Percentiles rank a stretch among this genome's conserved stretches.
Evolutionary conservation across 345 rosid species (phyloP).

Genomic region (Aquilaria sinensis): DNA sequence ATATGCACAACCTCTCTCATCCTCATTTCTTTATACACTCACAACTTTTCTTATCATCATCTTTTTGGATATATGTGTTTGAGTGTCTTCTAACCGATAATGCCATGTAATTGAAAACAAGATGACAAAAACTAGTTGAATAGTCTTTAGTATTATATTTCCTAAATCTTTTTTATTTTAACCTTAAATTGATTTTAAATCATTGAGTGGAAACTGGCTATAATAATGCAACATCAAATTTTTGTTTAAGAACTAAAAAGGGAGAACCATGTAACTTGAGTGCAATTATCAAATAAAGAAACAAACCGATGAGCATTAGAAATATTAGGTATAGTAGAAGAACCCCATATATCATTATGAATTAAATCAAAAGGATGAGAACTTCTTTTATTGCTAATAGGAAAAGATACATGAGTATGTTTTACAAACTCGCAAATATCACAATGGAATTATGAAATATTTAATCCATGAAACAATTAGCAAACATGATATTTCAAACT

Average conservation of each 20-base stretch:
- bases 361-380: neutral
- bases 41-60: no score
- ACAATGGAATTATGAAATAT: neutral
- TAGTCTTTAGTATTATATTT: neutral
- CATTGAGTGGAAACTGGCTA: neutral
- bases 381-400: constrained; percentile 7
- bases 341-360: neutral
- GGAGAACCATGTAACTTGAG: no score
- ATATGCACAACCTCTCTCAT: no score
- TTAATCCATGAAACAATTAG: neutral
- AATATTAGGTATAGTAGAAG: neutral
- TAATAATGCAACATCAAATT: neutral
- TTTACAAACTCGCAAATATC: constrained; percentile 8
- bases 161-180: neutral
- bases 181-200: neutral
- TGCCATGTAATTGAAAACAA: neutral
- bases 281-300: neutral
- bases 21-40: no score
- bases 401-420: neutral
- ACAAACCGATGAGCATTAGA: neutral
- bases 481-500: neutral
- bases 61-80: no score
- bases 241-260: neutral
- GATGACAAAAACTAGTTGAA: neutral
- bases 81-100: neutral